Base-by-base conservation (phyloP, 2,329 filamentous ascomycete genomes). In the Aspergillus ustus region DNA sequence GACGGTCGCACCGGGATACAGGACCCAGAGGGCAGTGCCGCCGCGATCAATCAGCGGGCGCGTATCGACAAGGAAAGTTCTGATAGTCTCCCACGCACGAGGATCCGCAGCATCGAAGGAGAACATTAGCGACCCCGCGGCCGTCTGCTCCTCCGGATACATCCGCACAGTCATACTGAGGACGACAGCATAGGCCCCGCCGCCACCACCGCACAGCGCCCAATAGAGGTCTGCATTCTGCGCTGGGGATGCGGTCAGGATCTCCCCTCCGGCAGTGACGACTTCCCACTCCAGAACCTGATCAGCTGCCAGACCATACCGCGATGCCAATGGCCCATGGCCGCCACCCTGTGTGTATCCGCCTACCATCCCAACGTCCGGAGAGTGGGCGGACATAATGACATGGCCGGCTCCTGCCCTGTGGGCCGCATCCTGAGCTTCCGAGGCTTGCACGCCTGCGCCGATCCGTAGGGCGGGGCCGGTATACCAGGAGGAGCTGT, bases 261-360 rank as follows among this genome's bases (percentile, higher is more conserved):
- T n/a, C 3, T 56, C 29, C 2, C 66, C 65, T 61, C 77, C 75
- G 9, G 80, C 76, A 5, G 78, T 79, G 6, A 86, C 78, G 6
- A 85, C 76, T 61, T 84, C 76, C 60, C 81, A 74, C 56, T 78
- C 72, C n/a, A 85, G 72, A 11, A 84, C 76, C 65, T 84, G 78
- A 68, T 85, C 83, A 3, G 82, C 77, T 55, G 76, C 87, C 0
- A 91, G 77, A 7, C 88, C 88, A 52, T 83, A 85, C 19, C 70
- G 75, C 1, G 82, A 83, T 34, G 77, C 79, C 2, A 90, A 77
- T 0, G 81, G 76, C 0, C 80, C 82, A 68, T 88, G 85, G 0
- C 88, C 87, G 15, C 85, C 87, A 6, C 86, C 86, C 69, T 87
- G 84, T 3, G 78, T 82, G 66, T 84, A 89, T 1, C 87, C 87